Conservation (phyloP, 176 grass and related monocot species). For the Coix lacrymajobi region DNA sequence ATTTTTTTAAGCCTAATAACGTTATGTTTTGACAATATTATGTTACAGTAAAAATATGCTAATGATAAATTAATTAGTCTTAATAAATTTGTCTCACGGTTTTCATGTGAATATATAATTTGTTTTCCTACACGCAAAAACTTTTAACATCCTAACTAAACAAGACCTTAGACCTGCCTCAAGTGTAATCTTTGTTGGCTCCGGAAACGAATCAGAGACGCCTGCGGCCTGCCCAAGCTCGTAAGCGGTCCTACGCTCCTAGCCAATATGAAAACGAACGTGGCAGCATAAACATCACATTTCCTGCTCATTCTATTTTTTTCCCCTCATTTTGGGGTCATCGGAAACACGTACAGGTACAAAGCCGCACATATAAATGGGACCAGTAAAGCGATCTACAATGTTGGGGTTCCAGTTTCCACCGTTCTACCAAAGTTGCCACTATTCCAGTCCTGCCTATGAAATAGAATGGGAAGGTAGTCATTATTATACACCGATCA, state of each 20-base stretch:
- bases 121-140: no score
- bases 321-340: not conserved
- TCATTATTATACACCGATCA: conserved; percentile 8
- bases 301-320: not conserved
- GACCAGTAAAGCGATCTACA: not conserved
- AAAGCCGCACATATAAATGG: conserved; percentile 21
- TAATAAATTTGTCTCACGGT: no score
- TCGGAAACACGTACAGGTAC: not conserved
- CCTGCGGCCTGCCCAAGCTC: not conserved
- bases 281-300: not conserved
- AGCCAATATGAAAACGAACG: not conserved
- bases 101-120: no score
- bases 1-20: no score
- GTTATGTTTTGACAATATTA: no score
- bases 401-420: not conserved
- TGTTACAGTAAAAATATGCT: no score
- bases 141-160: no score
- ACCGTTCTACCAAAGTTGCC: not conserved
- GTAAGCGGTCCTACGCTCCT: not conserved
- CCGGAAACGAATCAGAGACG: not conserved
- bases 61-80: no score
- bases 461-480: conserved; percentile 27
- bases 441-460: not conserved
- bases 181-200: not conserved
- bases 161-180: no score